Evolutionary conservation across 2,329 filamentous ascomycete species (phyloP).

Genomic region (Samsoniella hepiali): DNA sequence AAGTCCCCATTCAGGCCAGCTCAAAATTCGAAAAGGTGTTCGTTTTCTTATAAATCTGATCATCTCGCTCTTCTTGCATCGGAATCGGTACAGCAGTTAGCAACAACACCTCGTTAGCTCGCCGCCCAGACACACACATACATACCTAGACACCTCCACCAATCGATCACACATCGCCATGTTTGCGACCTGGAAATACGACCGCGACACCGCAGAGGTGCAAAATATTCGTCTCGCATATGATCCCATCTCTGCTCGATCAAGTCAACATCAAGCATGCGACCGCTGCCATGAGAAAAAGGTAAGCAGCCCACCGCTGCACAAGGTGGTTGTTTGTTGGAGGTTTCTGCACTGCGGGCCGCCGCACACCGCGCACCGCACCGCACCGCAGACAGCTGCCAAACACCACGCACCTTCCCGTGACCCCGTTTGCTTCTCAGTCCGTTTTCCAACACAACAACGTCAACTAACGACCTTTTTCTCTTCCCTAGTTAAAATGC

Average conservation of each 20-base stretch:
- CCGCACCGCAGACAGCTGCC: background rate
- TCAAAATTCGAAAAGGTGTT: background rate
- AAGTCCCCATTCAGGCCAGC: background rate
- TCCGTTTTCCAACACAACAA: background rate
- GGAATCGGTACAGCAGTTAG: background rate
- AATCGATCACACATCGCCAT: slow-evolving; percentile 22
- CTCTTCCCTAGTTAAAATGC: slow-evolving; percentile 32
- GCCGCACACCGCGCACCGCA: background rate
- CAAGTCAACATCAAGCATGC: slow-evolving; percentile 39
- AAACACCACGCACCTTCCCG: background rate
- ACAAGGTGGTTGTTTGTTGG: slow-evolving; percentile 11
- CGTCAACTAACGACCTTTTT: background rate
- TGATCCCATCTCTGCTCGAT: slow-evolving; percentile 37
- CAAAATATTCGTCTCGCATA: slow-evolving; percentile 36
- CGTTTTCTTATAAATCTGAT: background rate
- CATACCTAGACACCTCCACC: background rate
- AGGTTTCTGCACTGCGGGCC: background rate
- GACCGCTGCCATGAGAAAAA: slow-evolving; percentile 40
- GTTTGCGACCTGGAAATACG: slow-evolving; percentile 40
- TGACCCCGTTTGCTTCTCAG: background rate
- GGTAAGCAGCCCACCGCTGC: slow-evolving; percentile 24
- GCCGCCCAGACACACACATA: background rate
- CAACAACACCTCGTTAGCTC: background rate
- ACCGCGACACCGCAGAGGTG: slow-evolving; percentile 37
- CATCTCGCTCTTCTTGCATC: background rate